Evolutionary conservation across 129 eudicot genomes (phyloP).

Genomic region (Saposhnikovia divaricata): DNA sequence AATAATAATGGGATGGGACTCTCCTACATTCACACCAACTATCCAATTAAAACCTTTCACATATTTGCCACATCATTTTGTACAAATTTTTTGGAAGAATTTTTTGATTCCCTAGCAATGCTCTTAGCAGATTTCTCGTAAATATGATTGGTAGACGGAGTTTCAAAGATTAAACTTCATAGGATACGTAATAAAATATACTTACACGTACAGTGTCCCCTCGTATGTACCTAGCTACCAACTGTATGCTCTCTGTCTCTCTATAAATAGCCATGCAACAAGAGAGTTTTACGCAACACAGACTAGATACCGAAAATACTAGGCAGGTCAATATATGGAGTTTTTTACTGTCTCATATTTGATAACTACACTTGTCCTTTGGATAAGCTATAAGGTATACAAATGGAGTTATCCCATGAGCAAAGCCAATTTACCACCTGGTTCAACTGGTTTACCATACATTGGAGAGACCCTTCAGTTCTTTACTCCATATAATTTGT

Average conservation of each 20-base stretch:
- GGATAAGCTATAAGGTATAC: neutral
- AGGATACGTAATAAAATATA: neutral
- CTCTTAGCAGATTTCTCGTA: neutral
- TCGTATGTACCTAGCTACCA: neutral
- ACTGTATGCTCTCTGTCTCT: neutral
- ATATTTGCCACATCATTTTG: no score
- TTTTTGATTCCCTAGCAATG: no score
- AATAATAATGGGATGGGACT: no score
- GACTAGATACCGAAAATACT: neutral
- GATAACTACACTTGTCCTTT: neutral
- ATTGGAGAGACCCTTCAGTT: slow-evolving; percentile 7
- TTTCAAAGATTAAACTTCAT: neutral
- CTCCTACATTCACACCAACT: no score
- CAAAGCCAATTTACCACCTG: neutral
- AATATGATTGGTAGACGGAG: neutral
- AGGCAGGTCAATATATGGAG: neutral
- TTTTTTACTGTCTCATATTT: neutral
- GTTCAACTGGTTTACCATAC: slow-evolving; percentile 1
- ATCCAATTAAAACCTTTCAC: no score
- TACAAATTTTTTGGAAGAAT: no score
- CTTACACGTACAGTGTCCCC: neutral
- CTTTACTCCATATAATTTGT: neutral
- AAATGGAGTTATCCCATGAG: neutral
- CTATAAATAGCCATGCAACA: neutral
- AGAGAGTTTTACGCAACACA: neutral